phyloP scores from a whole-genome alignment of 306 rosid species.

The Cicer pinnatifidum region DNA sequence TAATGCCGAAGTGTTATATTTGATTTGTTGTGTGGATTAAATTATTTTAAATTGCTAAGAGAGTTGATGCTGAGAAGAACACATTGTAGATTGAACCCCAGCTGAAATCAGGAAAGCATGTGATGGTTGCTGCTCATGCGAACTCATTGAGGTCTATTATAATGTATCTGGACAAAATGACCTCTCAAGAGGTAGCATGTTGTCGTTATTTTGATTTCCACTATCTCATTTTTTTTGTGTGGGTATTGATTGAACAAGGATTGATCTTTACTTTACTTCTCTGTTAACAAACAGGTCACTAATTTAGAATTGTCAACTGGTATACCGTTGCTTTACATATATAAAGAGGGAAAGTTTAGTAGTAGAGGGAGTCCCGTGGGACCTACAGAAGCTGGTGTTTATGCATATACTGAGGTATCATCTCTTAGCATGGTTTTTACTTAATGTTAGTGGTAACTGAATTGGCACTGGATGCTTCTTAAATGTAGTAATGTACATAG shows the following conservation, averaged over 20 bases:
- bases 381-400: conserved; percentile 88
- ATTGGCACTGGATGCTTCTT: conserved; percentile 2
- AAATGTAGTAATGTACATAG: neutral
- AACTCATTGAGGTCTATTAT: conserved; percentile 92
- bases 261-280: conserved; percentile 36
- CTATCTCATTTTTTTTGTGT: neutral
- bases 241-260: conserved; percentile 17
- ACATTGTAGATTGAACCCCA: conserved; percentile 77
- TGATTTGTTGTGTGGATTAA: conserved; percentile 31
- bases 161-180: conserved; percentile 86
- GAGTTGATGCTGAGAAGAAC: conserved; percentile 40
- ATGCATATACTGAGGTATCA: conserved; percentile 83
- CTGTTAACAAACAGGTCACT: conserved; percentile 59
- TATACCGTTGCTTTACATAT: conserved; percentile 92
- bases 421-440: conserved; percentile 31
- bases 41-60: conserved; percentile 18
- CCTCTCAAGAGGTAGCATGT: conserved; percentile 82
- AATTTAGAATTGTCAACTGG: conserved; percentile 88
- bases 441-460: conserved; percentile 16
- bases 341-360: conserved; percentile 73
- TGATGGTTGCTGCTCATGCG: conserved; percentile 97
- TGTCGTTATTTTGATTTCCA: conserved; percentile 23
- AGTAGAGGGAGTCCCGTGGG: conserved; percentile 93
- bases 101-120: conserved; percentile 80
- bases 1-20: conserved; percentile 10